A percentile compares a stretch with the other conserved stretches of the same genome.
phyloP scores from a whole-genome alignment of 108 stramenopile species.

The Nannochloropsis gaditana region DNA sequence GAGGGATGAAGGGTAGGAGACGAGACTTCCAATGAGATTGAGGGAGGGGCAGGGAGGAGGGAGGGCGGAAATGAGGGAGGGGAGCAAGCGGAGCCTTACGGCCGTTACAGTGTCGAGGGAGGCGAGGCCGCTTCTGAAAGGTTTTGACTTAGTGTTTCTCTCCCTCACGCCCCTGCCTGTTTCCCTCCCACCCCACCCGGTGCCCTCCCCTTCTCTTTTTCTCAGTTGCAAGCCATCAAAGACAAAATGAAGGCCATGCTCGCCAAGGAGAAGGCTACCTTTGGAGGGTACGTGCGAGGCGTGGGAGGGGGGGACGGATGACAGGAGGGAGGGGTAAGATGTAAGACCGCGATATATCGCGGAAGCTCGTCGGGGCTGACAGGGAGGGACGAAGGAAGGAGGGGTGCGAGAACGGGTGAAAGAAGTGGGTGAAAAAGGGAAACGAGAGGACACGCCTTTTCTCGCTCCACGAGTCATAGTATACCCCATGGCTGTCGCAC shows the following conservation, averaged over 20 bases:
- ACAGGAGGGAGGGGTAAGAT: background rate
- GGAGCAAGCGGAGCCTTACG: background rate
- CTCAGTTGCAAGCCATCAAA: background rate
- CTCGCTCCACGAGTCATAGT: background rate
- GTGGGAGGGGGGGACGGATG: background rate
- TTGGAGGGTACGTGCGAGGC: constrained; percentile 58
- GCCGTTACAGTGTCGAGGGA: too few species aligned
- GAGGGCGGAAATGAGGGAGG: background rate
- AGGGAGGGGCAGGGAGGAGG: background rate
- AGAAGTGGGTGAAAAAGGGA: background rate
- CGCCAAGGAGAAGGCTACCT: constrained; percentile 77
- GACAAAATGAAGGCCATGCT: constrained; percentile 59
- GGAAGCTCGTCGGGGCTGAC: background rate
- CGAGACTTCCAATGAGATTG: background rate
- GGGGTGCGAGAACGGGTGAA: background rate
- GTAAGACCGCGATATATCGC: background rate
- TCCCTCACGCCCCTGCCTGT: background rate
- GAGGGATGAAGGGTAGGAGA: background rate
- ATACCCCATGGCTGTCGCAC: too few species aligned
- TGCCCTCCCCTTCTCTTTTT: background rate
- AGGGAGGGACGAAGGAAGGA: background rate
- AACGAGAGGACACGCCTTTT: background rate
- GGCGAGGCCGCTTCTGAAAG: too few species aligned
- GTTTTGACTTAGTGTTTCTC: too few species aligned
- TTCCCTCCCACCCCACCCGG: background rate